Percentiles rank a stretch among this genome's conserved stretches.
Evolutionary conservation across 805 yeast species (phyloP).

Genomic region (Phaffomyces thermotolerans): DNA sequence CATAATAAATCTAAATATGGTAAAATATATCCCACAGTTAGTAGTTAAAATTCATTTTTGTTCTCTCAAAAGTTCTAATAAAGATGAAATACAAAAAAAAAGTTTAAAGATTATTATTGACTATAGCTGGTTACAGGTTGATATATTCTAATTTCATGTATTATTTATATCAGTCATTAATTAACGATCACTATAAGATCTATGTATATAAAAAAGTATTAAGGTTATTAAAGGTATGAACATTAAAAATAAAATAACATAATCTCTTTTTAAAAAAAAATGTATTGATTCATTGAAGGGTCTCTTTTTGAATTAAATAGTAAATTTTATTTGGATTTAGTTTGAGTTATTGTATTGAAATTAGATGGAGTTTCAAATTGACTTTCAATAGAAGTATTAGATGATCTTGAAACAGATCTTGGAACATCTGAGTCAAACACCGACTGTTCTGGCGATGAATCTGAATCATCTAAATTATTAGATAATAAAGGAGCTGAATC

Average conservation of each 20-base stretch:
- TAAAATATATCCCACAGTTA: no score
- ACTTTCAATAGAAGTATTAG: constrained; percentile 26
- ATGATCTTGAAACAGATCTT: constrained; percentile 27
- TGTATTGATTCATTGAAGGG: no score
- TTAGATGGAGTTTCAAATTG: constrained; percentile 5
- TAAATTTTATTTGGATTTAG: constrained; percentile 2
- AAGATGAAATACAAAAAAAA: no score
- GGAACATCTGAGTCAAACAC: constrained; percentile 25
- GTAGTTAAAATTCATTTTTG: no score
- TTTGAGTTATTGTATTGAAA: background rate
- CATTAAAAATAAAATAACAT: background rate
- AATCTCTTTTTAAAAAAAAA: no score
- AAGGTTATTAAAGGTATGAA: background rate
- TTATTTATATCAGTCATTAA: constrained; percentile 4
- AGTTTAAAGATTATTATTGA: no score
- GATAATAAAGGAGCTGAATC: background rate
- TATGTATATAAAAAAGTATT: no score
- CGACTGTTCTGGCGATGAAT: constrained; percentile 10
- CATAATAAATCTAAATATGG: no score
- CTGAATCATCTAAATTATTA: constrained; percentile 6
- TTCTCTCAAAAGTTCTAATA: no score
- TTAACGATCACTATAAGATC: background rate
- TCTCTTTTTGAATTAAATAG: background rate
- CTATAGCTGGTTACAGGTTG: no score
- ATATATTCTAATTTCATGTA: background rate